Evolutionary conservation across 2,329 filamentous ascomycete genomes (phyloP).

Genomic region (Colletotrichum simmondsii): DNA sequence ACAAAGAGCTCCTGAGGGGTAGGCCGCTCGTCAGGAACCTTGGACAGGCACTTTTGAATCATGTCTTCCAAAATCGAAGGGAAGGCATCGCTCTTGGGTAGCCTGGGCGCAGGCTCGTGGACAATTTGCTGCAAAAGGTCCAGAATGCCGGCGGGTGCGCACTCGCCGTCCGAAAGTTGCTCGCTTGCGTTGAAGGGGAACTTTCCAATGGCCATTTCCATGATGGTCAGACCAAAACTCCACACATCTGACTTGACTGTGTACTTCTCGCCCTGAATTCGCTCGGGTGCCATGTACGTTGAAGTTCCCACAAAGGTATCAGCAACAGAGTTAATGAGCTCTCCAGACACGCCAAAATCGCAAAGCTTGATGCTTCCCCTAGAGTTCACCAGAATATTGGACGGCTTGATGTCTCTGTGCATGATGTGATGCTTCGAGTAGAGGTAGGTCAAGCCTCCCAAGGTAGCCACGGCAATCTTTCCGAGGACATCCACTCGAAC

Average conservation of each 20-base stretch:
- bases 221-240: conserved; percentile 95
- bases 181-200: conserved; percentile 90
- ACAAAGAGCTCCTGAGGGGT: conserved; percentile 95
- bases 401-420: conserved; percentile 99
- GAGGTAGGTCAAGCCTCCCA: conserved; percentile 93
- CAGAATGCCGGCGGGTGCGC: conserved; percentile 91
- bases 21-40: conserved; percentile 87
- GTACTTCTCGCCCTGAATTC: conserved; percentile 96
- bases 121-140: conserved; percentile 98
- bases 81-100: conserved; percentile 98
- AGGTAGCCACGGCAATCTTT: conserved; percentile 95
- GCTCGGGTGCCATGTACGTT: conserved; percentile 98
- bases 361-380: conserved; percentile 95
- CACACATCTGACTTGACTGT: conserved; percentile 99
- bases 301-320: conserved; percentile 99
- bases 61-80: conserved; percentile 95
- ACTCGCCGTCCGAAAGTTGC: conserved; percentile 77
- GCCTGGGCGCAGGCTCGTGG: conserved; percentile 89
- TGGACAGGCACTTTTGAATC: conserved; percentile 94
- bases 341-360: conserved; percentile 98
- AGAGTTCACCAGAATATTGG: conserved; percentile 96
- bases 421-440: conserved; percentile 97
- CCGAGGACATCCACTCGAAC: conserved; percentile 95
- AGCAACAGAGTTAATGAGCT: conserved; percentile 96
- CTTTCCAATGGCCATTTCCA: conserved; percentile 97